phyloP scores from a whole-genome alignment of 805 yeast genomes.

The Ogataea pini region DNA sequence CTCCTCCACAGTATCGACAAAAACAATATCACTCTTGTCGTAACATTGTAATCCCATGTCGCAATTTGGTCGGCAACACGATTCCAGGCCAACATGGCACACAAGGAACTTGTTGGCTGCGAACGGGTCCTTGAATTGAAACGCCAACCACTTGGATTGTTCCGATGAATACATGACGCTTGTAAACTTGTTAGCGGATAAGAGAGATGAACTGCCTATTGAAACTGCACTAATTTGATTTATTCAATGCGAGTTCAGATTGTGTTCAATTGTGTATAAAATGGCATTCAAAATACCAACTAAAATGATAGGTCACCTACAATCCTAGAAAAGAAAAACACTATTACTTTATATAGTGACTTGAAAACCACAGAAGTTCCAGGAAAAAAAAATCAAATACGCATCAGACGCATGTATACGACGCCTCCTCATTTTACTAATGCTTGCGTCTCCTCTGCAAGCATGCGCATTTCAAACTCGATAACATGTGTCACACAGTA shows the following conservation, averaged over 20 bases:
- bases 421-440: constrained; percentile 5
- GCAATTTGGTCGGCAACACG: constrained; percentile 72
- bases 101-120: constrained; percentile 61
- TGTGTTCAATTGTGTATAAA: too few relatives aligned
- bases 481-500: constrained; percentile 4
- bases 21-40: constrained; percentile 46
- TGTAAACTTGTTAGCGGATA: neutral
- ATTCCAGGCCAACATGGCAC: constrained; percentile 42
- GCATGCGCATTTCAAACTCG: constrained; percentile 1
- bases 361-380: constrained; percentile 1
- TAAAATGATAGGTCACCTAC: too few relatives aligned
- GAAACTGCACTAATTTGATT: too few relatives aligned
- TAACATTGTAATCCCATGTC: constrained; percentile 45
- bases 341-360: neutral
- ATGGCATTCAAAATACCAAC: too few relatives aligned
- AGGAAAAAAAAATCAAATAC: neutral
- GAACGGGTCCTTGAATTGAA: constrained; percentile 65
- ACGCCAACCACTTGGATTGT: constrained; percentile 58
- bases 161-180: constrained; percentile 41
- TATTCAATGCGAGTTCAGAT: neutral
- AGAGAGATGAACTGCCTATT: neutral
- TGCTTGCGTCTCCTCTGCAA: constrained; percentile 1
- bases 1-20: constrained; percentile 41
- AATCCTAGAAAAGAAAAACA: constrained; percentile 1
- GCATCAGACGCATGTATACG: neutral